Evolutionary conservation across 116 monocot genomes (phyloP).

Genomic region (Trichopus zeylanicus): DNA sequence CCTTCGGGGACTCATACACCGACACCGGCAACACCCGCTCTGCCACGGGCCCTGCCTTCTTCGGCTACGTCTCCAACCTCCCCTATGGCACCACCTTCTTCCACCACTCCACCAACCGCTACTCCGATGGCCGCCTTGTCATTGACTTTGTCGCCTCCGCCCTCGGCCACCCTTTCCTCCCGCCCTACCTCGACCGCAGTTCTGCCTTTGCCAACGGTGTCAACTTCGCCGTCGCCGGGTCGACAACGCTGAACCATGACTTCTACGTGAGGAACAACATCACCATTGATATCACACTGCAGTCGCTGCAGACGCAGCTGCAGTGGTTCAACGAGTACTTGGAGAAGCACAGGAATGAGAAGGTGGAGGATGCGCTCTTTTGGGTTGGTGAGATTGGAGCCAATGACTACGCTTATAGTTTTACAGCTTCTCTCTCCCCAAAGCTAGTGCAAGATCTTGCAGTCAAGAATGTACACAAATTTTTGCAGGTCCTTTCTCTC

Average conservation of each 20-base stretch:
- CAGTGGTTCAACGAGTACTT: conserved; percentile 52
- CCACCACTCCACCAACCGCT: conserved; percentile 75
- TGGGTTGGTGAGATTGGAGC: conserved; percentile 93
- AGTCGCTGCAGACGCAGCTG: conserved; percentile 58
- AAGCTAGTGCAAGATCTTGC: conserved; percentile 24
- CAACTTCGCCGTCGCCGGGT: conserved; percentile 88
- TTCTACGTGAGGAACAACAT: conserved; percentile 69
- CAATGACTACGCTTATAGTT: conserved; percentile 74
- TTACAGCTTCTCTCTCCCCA: conserved; percentile 30
- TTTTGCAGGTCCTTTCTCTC: conserved; percentile 44
- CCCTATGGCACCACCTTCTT: conserved; percentile 88
- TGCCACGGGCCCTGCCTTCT: conserved; percentile 30
- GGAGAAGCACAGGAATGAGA: conserved; percentile 13
- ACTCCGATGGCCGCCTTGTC: conserved; percentile 89
- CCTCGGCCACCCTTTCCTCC: conserved; percentile 61
- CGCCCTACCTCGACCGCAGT: conserved; percentile 43
- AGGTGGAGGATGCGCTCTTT: conserved; percentile 47
- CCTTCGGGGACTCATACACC: conserved; percentile 88
- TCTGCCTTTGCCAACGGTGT: conserved; percentile 44
- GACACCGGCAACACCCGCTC: conserved; percentile 85
- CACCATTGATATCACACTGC: conserved; percentile 50
- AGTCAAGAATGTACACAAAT: conserved; percentile 32
- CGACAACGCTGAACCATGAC: conserved; percentile 57
- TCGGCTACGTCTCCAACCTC: conserved; percentile 55
- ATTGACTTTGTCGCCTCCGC: conserved; percentile 66